These are phyloP conservation scores for Linum trigynum DNA, from an alignment of 345 rosid species.

Conservation along the genomic window DNA sequence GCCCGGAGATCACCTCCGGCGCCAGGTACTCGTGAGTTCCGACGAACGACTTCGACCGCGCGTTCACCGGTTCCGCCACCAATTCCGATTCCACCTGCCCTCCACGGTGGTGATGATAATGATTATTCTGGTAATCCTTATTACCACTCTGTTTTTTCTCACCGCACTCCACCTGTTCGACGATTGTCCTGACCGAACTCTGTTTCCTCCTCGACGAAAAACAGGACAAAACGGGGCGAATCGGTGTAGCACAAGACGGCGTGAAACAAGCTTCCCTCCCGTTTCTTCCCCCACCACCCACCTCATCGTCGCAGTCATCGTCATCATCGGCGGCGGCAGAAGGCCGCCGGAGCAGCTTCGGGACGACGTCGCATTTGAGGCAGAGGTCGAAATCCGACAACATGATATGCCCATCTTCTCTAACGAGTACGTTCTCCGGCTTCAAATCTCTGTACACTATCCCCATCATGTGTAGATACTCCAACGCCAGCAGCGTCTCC, in stretches of 20 bases:
- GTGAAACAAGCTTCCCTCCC: constrained; percentile 30
- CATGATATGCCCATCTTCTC: constrained; percentile 30
- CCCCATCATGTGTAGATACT: constrained; percentile 33
- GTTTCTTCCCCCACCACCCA: neutral
- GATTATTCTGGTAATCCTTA: neutral
- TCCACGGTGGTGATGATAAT: neutral
- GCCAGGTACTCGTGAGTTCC: constrained; percentile 97
- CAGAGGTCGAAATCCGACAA: constrained; percentile 28
- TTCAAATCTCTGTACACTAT: constrained; percentile 28
- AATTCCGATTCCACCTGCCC: constrained; percentile 31
- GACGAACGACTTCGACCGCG: constrained; percentile 73
- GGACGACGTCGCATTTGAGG: constrained; percentile 83
- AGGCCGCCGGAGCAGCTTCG: constrained; percentile 38
- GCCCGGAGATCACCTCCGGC: constrained; percentile 92
- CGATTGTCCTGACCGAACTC: constrained; percentile 34
- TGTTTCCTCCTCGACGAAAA: constrained; percentile 37
- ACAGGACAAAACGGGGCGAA: constrained; percentile 65
- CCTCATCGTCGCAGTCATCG: constrained; percentile 13
- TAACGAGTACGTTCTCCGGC: constrained; percentile 27
- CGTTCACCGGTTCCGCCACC: constrained; percentile 70
- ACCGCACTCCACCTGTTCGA: constrained; percentile 29
- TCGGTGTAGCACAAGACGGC: constrained; percentile 49
- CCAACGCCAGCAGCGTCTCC: constrained; percentile 21
- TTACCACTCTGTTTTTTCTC: too few species aligned
- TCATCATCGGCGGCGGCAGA: constrained; percentile 7